Conservation (phyloP, 495 filamentous ascomycete species). For the Aspergillus funiculosus region DNA sequence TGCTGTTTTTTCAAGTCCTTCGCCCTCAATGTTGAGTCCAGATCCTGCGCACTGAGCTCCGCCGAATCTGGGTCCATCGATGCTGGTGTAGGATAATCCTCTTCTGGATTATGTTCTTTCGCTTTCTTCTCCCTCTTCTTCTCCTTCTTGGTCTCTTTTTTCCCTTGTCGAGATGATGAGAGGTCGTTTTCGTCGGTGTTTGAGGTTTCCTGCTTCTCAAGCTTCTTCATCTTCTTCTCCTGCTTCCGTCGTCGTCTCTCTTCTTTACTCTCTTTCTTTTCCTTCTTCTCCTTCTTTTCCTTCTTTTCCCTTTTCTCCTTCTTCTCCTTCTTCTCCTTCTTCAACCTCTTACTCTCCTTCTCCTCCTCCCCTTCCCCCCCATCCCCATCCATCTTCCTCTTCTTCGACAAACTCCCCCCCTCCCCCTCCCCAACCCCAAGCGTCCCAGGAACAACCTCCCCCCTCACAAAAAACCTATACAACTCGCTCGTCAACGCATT, state of each 20-base stretch:
- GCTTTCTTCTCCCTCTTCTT: conserved; percentile 22
- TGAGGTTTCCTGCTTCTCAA: too few relatives aligned
- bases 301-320: conserved; percentile 29
- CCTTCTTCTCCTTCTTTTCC: conserved; percentile 20
- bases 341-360: conserved; percentile 31
- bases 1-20: conserved; percentile 20
- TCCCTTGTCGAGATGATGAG: conserved; percentile 13
- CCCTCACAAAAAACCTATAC: conserved; percentile 76
- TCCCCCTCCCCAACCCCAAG: conserved; percentile 15
- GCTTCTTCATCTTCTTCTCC: conserved; percentile 25
- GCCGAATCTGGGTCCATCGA: conserved; percentile 30
- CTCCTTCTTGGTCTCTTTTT: conserved; percentile 18
- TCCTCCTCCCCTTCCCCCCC: conserved; percentile 15
- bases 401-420: conserved; percentile 4
- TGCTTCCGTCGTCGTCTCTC: conserved; percentile 29
- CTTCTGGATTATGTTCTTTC: conserved; percentile 21
- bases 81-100: conserved; percentile 38
- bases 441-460: conserved; percentile 66
- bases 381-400: conserved; percentile 7
- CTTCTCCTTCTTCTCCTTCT: conserved; percentile 30
- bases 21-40: conserved; percentile 5
- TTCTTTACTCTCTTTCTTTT: conserved; percentile 28
- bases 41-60: conserved; percentile 14
- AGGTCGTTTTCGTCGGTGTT: conserved; percentile 19
- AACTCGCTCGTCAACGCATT: conserved; percentile 54